These are phyloP conservation scores for Ophiosphaerella narmari DNA, from an alignment of 2,329 filamentous ascomycete genomes.

Conservation along the genomic window DNA sequence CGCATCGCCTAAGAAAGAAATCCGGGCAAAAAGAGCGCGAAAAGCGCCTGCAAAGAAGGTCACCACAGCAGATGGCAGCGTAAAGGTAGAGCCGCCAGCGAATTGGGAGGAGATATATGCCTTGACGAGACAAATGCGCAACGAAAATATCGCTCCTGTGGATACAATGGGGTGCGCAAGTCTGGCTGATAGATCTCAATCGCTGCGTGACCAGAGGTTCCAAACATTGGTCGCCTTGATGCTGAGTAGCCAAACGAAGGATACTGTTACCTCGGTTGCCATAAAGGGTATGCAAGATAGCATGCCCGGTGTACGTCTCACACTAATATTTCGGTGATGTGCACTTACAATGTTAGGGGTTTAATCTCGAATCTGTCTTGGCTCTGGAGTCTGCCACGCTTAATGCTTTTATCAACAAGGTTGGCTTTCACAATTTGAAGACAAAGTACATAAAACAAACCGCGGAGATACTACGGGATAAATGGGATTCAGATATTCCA, in stretches of 20 bases:
- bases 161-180: conserved; percentile 97
- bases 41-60: conserved; percentile 44
- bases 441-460: conserved; percentile 80
- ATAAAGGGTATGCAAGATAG: conserved; percentile 80
- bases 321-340: neutral
- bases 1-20: conserved; percentile 30
- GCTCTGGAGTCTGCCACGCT: conserved; percentile 67
- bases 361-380: conserved; percentile 79
- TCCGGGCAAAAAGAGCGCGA: conserved; percentile 42
- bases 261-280: conserved; percentile 83
- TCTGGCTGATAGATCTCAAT: conserved; percentile 62
- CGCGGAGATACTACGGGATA: conserved; percentile 72
- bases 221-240: conserved; percentile 88
- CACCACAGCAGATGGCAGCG: conserved; percentile 29
- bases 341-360: conserved; percentile 40
- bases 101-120: conserved; percentile 86
- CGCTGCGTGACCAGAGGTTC: conserved; percentile 68
- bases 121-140: conserved; percentile 77
- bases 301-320: conserved; percentile 57
- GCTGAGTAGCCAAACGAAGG: conserved; percentile 91
- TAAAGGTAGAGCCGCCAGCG: conserved; percentile 65
- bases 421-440: conserved; percentile 96
- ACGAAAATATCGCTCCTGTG: conserved; percentile 74
- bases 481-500: conserved; percentile 77
- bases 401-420: conserved; percentile 78